Conservation (phyloP, 306 rosid genomes). For the Sindora glabra region DNA sequence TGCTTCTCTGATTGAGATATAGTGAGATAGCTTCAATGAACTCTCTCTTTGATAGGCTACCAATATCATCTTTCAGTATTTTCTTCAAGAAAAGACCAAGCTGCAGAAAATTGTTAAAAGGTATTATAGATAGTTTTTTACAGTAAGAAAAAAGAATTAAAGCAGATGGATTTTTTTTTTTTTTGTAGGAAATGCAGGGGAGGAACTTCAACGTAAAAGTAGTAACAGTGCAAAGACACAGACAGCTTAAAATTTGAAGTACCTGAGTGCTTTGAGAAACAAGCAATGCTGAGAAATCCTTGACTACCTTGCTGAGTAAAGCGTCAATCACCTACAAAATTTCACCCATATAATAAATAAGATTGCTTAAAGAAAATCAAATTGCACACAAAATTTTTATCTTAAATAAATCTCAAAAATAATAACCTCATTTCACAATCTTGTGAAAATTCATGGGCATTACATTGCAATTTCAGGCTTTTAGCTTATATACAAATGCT, state of each 20-base stretch:
- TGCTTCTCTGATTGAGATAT: conserved; percentile 60
- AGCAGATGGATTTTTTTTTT: not conserved
- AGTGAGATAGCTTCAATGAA: conserved; percentile 56
- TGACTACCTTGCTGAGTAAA: conserved; percentile 63
- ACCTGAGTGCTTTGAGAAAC: conserved; percentile 96
- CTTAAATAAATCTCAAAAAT: not conserved
- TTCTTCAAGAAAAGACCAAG: conserved; percentile 78
- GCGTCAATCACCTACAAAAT: conserved; percentile 65
- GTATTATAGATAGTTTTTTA: not conserved
- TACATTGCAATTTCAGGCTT: conserved; percentile 11
- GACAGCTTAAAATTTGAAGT: conserved; percentile 2
- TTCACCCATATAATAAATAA: conserved; percentile 15
- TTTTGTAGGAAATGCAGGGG: not conserved
- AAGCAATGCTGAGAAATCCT: conserved; percentile 79
- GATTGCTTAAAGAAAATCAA: conserved; percentile 10
- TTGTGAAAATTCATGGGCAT: not conserved
- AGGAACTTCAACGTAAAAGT: not conserved
- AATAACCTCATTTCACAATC: not conserved
- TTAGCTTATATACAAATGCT: not conserved
- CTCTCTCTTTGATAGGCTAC: conserved; percentile 51
- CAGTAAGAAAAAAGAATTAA: not conserved
- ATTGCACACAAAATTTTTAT: not conserved
- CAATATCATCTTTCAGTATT: conserved; percentile 48
- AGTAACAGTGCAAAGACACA: not conserved
- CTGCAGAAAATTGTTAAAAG: conserved; percentile 28